These are phyloP conservation scores for Glomus cerebriforme DNA, from an alignment of 192 early-diverging fungal genomes.

Conservation along the genomic window DNA sequence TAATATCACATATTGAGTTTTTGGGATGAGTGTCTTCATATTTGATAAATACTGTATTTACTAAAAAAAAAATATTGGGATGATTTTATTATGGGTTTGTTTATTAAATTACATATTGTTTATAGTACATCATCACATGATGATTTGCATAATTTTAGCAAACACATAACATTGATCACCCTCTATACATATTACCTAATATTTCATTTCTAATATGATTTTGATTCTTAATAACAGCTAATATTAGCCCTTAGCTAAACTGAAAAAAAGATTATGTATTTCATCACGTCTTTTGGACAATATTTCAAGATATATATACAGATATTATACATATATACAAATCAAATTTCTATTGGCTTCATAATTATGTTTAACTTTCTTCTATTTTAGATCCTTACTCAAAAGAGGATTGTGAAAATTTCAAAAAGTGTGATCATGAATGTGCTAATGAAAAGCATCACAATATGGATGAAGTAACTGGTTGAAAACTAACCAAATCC, in stretches of 20 bases:
- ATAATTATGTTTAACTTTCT: neutral
- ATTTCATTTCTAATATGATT: neutral
- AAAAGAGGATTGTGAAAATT: constrained; percentile 32
- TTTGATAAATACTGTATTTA: too few relatives aligned
- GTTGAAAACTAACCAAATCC: constrained; percentile 4
- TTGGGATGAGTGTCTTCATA: too few relatives aligned
- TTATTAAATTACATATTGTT: too few relatives aligned
- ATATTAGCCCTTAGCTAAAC: constrained; percentile 35
- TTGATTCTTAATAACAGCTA: constrained; percentile 14
- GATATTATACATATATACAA: neutral
- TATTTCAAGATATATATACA: constrained; percentile 39
- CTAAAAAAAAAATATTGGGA: too few relatives aligned
- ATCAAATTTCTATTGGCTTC: constrained; percentile 8
- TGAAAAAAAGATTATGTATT: constrained; percentile 31
- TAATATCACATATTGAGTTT: too few relatives aligned
- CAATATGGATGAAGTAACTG: neutral
- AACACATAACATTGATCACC: too few relatives aligned
- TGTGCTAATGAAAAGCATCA: constrained; percentile 41
- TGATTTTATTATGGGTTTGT: too few relatives aligned
- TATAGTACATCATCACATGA: too few relatives aligned
- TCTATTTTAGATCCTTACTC: constrained; percentile 37
- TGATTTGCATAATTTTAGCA: too few relatives aligned
- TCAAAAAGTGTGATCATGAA: constrained; percentile 40
- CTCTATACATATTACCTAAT: neutral
- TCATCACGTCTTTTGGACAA: constrained; percentile 40